A percentile compares a stretch with the other conserved stretches of the same genome.
phyloP scores from a whole-genome alignment of 2,329 filamentous ascomycete genomes.

The Talaromyces islandicus region DNA sequence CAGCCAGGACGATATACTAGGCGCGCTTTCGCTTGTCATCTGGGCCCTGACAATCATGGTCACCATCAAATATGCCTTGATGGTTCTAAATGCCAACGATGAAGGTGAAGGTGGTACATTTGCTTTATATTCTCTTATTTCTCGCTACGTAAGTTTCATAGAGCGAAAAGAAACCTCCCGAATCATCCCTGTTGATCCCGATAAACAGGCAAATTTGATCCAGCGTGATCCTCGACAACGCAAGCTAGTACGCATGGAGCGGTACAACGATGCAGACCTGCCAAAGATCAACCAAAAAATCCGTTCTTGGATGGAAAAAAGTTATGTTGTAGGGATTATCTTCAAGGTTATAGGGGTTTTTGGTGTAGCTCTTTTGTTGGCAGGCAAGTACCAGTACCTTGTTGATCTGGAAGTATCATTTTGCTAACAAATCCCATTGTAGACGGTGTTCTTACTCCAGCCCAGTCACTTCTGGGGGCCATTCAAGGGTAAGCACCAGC shows the following conservation, averaged over 20 bases:
- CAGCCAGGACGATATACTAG: conserved; percentile 43
- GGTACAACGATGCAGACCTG: conserved; percentile 22
- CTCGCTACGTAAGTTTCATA: conserved; percentile 40
- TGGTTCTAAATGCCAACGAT: conserved; percentile 50
- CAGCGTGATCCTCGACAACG: conserved; percentile 47
- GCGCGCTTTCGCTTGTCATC: conserved; percentile 50
- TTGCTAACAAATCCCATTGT: no score
- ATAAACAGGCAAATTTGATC: conserved; percentile 43
- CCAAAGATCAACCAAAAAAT: no score
- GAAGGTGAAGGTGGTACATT: conserved; percentile 56
- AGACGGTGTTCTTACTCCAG: conserved; percentile 52
- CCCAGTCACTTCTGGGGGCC: conserved; percentile 53
- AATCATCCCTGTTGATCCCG: no score
- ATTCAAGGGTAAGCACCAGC: conserved; percentile 39
- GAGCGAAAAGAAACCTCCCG: no score
- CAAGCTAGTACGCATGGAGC: conserved; percentile 44
- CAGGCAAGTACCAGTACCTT: no score
- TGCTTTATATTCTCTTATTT: conserved; percentile 48
- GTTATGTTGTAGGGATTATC: no score
- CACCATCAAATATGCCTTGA: conserved; percentile 51
- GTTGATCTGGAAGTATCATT: no score
- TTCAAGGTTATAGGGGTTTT: no score
- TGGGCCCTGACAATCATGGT: conserved; percentile 54
- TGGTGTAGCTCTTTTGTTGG: no score
- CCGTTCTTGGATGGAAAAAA: no score